Evolutionary conservation across 257 asterid species (phyloP), one percentile per base, ranked within the genome.

Genomic region (Orobanche coerulescens): DNA sequence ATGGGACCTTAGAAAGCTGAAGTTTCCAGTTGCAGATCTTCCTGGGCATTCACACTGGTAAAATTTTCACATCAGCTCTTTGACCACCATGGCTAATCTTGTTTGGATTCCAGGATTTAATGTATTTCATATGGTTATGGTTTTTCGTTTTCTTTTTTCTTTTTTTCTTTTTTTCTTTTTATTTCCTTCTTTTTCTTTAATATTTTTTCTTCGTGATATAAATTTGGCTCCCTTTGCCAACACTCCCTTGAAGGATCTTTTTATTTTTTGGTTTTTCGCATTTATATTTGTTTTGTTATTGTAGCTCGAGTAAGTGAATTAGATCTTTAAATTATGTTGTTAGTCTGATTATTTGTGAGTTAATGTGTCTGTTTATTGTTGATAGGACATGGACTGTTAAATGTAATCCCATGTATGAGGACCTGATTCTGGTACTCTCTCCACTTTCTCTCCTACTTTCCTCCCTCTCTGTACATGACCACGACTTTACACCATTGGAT

Each of bases 31-130:
- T 64, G 66, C 84, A 43, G 94, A 89, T 69, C 95, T 93, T 67
- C 97, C 95, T 57, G 99, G 97, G 62, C 99, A 93, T 75, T 81
- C 95, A 56, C 99, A 93, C 79, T 93, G 99, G 97, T 89, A 86
- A 63, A 25, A 8, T n/a, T 63, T 64, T 57, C 34, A 49, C 62
- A 46, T 18, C 40, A 12, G 56, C 44, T 49, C 57, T 20, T 47
- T 47, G 54, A 19, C n/a, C 26, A 51, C 24, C 30, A 37, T 69
- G 57, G 20, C 50, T 63, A 23, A 14, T 56, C 52, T 13, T 20
- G 71, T 61, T 57, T 33, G 30, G 30, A 13, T 74, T 44, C 65
- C 19, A 26, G 22, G 55, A 30, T 31, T 23, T 63, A 16, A 14
- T 6, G 57, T 39, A 25, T 56, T 59, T 61, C 44, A 2, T 33